phyloP scores from a whole-genome alignment of 305 asterid genomes.

The Fraxinus greggii region DNA sequence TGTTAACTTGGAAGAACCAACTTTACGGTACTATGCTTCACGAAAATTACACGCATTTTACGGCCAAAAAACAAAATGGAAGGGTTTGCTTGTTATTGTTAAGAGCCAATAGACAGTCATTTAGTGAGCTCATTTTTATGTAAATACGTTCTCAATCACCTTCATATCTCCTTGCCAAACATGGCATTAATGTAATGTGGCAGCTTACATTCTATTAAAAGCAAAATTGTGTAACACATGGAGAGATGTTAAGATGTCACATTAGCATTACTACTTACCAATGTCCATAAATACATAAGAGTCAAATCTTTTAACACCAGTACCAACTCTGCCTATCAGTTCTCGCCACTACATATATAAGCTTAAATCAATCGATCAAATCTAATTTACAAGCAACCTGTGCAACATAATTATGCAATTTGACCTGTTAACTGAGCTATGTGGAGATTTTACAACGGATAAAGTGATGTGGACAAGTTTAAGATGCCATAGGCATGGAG shows the following conservation, averaged over 20 bases:
- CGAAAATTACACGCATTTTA: background rate
- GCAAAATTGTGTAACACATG: background rate
- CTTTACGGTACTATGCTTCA: background rate
- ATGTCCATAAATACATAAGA: constrained; percentile 6
- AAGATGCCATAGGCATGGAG: constrained; percentile 44
- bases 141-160: background rate
- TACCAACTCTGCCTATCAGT: constrained; percentile 17
- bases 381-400: constrained; percentile 37
- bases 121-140: background rate
- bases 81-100: background rate
- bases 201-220: background rate
- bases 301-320: constrained; percentile 1
- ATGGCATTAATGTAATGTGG: background rate
- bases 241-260: constrained; percentile 9
- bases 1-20: background rate
- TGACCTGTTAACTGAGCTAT: constrained; percentile 27
- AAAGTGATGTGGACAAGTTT: constrained; percentile 7
- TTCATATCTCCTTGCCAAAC: background rate
- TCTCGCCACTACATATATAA: constrained; percentile 17
- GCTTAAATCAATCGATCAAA: constrained; percentile 25
- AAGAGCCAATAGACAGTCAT: background rate
- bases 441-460: constrained; percentile 19
- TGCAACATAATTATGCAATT: constrained; percentile 40
- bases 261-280: constrained; percentile 22
- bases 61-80: background rate